These are phyloP conservation scores for Yamadazyma philogaea DNA, from an alignment of 805 yeast genomes.

Conservation along the genomic window DNA sequence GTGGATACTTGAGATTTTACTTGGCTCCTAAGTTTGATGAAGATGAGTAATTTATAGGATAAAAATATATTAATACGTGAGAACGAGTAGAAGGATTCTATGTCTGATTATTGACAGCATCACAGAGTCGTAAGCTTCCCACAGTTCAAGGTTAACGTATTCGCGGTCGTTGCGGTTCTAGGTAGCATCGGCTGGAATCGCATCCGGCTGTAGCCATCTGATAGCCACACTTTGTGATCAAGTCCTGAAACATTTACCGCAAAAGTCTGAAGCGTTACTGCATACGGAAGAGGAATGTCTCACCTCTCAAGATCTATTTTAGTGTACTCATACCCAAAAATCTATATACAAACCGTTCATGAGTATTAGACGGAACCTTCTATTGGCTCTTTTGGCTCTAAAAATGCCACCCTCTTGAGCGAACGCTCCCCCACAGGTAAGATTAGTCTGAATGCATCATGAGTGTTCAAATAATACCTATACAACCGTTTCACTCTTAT, in stretches of 20 bases:
- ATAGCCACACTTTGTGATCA: neutral
- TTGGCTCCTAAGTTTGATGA: constrained; percentile 98
- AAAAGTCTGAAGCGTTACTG: too few species aligned
- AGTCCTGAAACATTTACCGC: neutral
- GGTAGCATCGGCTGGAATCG: neutral
- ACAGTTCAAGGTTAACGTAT: neutral
- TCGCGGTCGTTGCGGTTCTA: neutral
- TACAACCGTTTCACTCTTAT: constrained; percentile 70
- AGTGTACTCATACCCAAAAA: neutral
- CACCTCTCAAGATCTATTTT: too few species aligned
- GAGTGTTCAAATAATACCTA: constrained; percentile 86
- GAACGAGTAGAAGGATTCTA: too few species aligned
- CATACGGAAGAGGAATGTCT: too few species aligned
- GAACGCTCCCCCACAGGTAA: constrained; percentile 67
- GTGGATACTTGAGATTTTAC: constrained; percentile 92
- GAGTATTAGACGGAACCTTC: neutral
- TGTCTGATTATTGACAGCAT: too few species aligned
- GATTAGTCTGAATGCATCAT: constrained; percentile 86
- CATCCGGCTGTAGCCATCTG: neutral
- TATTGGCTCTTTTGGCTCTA: constrained; percentile 1
- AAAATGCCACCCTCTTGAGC: constrained; percentile 43
- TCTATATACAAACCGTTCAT: neutral
- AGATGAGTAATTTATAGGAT: constrained; percentile 47
- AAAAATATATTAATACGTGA: neutral
- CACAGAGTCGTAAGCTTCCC: too few species aligned